A percentile compares a stretch with the other conserved stretches of the same genome.
Conservation (phyloP, 192 early-diverging fungal genomes). For the Linnemannia exigua region DNA sequence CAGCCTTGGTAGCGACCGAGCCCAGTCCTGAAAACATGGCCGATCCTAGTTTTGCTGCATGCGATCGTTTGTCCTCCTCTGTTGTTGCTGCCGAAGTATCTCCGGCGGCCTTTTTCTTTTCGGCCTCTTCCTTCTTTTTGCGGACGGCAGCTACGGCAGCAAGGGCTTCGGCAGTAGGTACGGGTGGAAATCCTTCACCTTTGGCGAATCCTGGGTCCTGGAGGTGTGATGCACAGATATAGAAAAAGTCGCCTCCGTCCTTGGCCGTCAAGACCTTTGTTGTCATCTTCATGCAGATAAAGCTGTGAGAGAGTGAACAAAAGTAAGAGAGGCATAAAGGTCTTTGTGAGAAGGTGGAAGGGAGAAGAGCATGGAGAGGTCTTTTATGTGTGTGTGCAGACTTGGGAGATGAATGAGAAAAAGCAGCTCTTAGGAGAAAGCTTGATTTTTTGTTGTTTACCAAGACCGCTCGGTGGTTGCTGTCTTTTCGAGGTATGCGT, state of each 20-base stretch:
- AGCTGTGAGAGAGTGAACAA: slow-evolving; percentile 50
- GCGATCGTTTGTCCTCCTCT: slow-evolving; percentile 35
- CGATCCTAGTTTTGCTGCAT: slow-evolving; percentile 43
- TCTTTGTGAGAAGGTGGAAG: background rate
- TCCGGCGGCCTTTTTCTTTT: slow-evolving; percentile 46
- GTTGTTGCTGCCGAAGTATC: background rate
- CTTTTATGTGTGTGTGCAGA: background rate
- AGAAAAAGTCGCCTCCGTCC: slow-evolving; percentile 69
- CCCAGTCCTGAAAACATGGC: slow-evolving; percentile 51
- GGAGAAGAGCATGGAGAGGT: background rate
- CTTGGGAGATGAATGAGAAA: slow-evolving; percentile 1
- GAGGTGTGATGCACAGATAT: slow-evolving; percentile 60
- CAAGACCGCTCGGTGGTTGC: slow-evolving; percentile 47
- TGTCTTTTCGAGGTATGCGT: slow-evolving; percentile 50
- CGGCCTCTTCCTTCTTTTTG: slow-evolving; percentile 53
- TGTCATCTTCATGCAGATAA: slow-evolving; percentile 67
- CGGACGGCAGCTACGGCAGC: slow-evolving; percentile 40
- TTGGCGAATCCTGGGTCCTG: slow-evolving; percentile 58
- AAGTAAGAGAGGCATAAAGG: background rate
- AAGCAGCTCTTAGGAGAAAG: background rate
- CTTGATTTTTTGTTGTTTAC: background rate
- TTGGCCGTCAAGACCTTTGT: slow-evolving; percentile 62
- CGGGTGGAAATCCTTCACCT: slow-evolving; percentile 54
- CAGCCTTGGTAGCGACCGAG: slow-evolving; percentile 41
- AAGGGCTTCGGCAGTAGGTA: slow-evolving; percentile 35